Evolutionary conservation across 1,284 basidiomycete species (phyloP).

Genomic region (Amylostereum areolatum): DNA sequence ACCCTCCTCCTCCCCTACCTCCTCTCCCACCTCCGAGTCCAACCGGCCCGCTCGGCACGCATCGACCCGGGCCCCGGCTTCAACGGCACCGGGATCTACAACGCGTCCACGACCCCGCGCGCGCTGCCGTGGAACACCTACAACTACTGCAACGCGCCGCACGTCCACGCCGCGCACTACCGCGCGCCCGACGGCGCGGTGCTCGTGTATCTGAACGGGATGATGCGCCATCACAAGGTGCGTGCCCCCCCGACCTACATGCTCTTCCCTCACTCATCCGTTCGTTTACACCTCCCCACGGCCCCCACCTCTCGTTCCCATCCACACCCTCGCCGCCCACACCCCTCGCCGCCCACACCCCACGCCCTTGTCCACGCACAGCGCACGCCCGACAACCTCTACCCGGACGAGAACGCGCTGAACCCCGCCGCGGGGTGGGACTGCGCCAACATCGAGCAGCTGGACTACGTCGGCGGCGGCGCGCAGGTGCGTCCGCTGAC

Average conservation of each 20-base stretch:
- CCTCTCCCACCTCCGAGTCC: no score
- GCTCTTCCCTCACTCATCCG: no score
- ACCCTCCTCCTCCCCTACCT: no score
- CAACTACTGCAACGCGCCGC: slow-evolving; percentile 51
- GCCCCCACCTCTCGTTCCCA: neutral
- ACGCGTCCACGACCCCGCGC: neutral
- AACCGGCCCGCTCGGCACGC: no score
- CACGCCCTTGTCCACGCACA: slow-evolving; percentile 7
- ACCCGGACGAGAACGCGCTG: slow-evolving; percentile 38
- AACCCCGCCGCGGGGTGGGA: slow-evolving; percentile 37
- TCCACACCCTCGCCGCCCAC: neutral
- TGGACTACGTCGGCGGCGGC: slow-evolving; percentile 29
- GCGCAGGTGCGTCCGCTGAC: slow-evolving; percentile 34
- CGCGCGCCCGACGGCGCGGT: slow-evolving; percentile 21
- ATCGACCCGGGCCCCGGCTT: no score
- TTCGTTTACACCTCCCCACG: neutral
- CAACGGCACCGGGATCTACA: slow-evolving; percentile 1
- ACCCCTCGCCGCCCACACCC: neutral
- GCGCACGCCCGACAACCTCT: slow-evolving; percentile 42
- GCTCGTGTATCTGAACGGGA: slow-evolving; percentile 35
- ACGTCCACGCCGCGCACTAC: slow-evolving; percentile 37
- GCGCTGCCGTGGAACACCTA: slow-evolving; percentile 42
- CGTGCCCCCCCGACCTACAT: no score
- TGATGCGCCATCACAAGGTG: slow-evolving; percentile 45
- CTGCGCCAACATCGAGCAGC: slow-evolving; percentile 30